Evolutionary conservation across 331 rosid species (phyloP).

Genomic region (Rosa hybrid): DNA sequence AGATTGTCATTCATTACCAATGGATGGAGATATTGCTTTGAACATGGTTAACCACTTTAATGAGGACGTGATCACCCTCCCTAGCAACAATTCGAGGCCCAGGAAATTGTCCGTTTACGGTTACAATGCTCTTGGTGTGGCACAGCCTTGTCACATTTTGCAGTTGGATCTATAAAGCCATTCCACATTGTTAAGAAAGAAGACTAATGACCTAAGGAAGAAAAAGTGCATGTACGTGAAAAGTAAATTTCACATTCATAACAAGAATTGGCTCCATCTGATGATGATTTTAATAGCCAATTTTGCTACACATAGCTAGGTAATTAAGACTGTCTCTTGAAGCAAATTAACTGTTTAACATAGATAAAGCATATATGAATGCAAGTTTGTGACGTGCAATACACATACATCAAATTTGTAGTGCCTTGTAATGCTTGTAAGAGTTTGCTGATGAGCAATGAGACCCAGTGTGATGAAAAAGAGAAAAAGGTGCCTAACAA

Average conservation of each 20-base stretch:
- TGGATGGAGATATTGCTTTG: conserved; percentile 56
- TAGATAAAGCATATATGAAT: neutral
- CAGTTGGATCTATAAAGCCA: conserved; percentile 38
- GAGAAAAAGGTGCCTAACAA: conserved; percentile 18
- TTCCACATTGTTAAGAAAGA: neutral
- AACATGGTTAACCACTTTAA: conserved; percentile 63
- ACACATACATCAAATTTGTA: conserved; percentile 32
- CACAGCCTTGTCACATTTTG: conserved; percentile 56
- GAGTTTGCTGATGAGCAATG: conserved; percentile 32
- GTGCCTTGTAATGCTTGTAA: conserved; percentile 37
- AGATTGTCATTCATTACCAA: conserved; percentile 42
- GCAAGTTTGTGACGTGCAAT: no score
- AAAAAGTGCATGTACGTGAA: no score
- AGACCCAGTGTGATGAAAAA: conserved; percentile 17
- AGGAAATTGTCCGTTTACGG: conserved; percentile 65
- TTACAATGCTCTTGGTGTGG: conserved; percentile 58
- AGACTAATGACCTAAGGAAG: neutral
- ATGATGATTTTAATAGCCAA: no score
- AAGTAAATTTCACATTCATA: no score
- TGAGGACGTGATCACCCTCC: conserved; percentile 58
- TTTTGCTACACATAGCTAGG: no score
- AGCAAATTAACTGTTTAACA: no score
- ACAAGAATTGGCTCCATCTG: no score
- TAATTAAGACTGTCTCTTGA: no score
- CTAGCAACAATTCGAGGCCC: conserved; percentile 64